Evolutionary conservation across 2,329 filamentous ascomycete genomes (phyloP).

Genomic region (Endothia cerciana): DNA sequence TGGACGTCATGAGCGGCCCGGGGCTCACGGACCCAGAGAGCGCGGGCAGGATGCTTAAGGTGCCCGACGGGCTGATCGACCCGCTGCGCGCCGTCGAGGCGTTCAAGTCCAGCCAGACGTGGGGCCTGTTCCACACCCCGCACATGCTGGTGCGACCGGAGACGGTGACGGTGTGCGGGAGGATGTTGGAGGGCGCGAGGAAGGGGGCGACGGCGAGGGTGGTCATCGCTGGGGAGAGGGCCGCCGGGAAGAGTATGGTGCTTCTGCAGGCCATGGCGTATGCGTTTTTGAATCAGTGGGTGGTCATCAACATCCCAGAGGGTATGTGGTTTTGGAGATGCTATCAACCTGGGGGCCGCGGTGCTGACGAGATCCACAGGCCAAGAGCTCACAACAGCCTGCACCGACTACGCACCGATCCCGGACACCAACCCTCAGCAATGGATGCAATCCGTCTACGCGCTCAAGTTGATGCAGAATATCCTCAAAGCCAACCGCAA

Average conservation of each 20-base stretch:
- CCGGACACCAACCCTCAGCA: slow-evolving; percentile 58
- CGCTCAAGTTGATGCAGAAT: slow-evolving; percentile 72
- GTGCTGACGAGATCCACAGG: slow-evolving; percentile 49
- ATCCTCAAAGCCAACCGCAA: slow-evolving; percentile 73
- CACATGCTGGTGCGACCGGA: slow-evolving; percentile 78
- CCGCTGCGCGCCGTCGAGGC: slow-evolving; percentile 81
- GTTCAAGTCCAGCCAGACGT: slow-evolving; percentile 89
- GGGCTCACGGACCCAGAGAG: slow-evolving; percentile 59
- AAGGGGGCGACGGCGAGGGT: slow-evolving; percentile 62
- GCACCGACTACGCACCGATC: slow-evolving; percentile 78
- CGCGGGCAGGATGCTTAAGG: slow-evolving; percentile 68
- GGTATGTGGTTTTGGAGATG: slow-evolving; percentile 57
- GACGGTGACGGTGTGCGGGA: slow-evolving; percentile 70
- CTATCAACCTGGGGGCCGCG: neutral
- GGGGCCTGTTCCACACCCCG: slow-evolving; percentile 83
- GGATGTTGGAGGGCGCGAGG: slow-evolving; percentile 60
- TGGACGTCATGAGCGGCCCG: slow-evolving; percentile 57
- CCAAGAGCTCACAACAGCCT: slow-evolving; percentile 78
- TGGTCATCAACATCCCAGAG: slow-evolving; percentile 88
- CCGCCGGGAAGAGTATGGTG: slow-evolving; percentile 85
- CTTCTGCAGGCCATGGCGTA: slow-evolving; percentile 82
- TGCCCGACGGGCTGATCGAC: slow-evolving; percentile 75
- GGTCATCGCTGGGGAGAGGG: slow-evolving; percentile 73
- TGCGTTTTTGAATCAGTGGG: slow-evolving; percentile 81
- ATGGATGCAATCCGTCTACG: slow-evolving; percentile 82